Base-by-base conservation (phyloP, 1,139 yeast genomes). In the Debaryomycetaceae sp. region DNA sequence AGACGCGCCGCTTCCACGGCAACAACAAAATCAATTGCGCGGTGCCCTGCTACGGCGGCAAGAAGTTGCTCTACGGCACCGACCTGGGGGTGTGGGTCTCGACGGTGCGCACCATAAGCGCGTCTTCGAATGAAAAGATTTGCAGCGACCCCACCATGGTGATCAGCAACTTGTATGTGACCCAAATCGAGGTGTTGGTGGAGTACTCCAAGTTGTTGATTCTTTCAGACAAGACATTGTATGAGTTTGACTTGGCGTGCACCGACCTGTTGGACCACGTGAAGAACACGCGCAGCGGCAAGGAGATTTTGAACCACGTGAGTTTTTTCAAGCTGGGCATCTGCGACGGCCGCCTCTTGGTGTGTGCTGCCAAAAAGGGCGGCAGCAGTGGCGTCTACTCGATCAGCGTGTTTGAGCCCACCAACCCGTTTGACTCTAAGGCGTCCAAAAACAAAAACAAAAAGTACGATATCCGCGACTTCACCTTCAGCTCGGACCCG, bases 41-140 rank as follows among this genome's bases (percentile, higher is more conserved):
- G 18, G 89, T 85, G 22, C 95, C 96, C 19, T 82, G 89, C 53
- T 95, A 91, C 49, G 96, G 96, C 35, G 97, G 98, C 16, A 75
- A 95, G 42, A 85, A 89, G 54, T 61, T 89, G 43, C 57, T 91
- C 28, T 89, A 85, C 48, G 97, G 97, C 29, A 88, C 97, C 0
- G 95, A 88, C 51, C 73, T 81, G 3, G 98, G 98, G 7, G 79
- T 91, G 5, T 93, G 84, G 71, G 77, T 86, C 28, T 78, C 93
- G 28, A 75, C 83, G 0, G 75, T 71, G 25, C 51, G 74, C 24
- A 59, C 71, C 9, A 67, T 67, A 35, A 63, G 65, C 41, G 50
- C 66, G 23, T 57, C 68, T 1, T 61, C 68, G 14, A 65, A 57
- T 37, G 72, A 66, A 37, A 66, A 65, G 44, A 65, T 67, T 37